Evolutionary conservation across 1,284 basidiomycete species (phyloP).

Genomic region (Sporisorium graminicola): DNA sequence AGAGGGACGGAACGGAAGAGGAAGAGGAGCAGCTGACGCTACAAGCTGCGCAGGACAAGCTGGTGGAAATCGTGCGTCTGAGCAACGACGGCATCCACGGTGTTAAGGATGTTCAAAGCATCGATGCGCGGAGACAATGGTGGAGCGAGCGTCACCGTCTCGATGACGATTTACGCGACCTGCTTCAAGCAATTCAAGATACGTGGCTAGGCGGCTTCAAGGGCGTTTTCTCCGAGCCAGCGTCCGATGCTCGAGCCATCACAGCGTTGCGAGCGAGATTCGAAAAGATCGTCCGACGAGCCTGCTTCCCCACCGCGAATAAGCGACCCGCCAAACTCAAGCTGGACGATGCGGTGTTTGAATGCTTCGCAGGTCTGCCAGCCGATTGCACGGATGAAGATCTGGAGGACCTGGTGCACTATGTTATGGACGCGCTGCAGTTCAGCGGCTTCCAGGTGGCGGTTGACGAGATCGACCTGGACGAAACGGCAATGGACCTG

Average conservation of each 20-base stretch:
- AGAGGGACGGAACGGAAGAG: constrained; percentile 76
- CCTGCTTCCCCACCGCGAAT: constrained; percentile 73
- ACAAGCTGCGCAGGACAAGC: constrained; percentile 79
- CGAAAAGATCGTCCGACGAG: constrained; percentile 61
- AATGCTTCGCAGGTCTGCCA: constrained; percentile 85
- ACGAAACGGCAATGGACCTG: constrained; percentile 76
- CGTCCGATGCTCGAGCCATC: constrained; percentile 27
- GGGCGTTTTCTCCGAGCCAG: constrained; percentile 51
- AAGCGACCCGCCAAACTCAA: constrained; percentile 72
- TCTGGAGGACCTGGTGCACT: constrained; percentile 93
- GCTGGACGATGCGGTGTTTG: constrained; percentile 80
- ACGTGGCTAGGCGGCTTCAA: constrained; percentile 99
- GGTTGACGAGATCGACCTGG: constrained; percentile 90
- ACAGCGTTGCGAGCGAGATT: constrained; percentile 41
- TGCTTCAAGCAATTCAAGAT: constrained; percentile 89
- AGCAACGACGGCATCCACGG: constrained; percentile 83
- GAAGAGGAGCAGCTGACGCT: constrained; percentile 79
- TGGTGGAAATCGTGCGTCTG: constrained; percentile 81
- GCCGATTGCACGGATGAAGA: constrained; percentile 87
- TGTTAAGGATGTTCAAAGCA: constrained; percentile 80
- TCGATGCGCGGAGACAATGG: constrained; percentile 78
- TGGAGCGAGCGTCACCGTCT: constrained; percentile 84
- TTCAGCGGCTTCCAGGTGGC: constrained; percentile 90
- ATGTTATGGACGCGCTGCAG: constrained; percentile 92
- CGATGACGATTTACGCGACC: constrained; percentile 80